Base-by-base conservation (phyloP, 257 asterid genomes). In the Nicotiana paniculata region DNA sequence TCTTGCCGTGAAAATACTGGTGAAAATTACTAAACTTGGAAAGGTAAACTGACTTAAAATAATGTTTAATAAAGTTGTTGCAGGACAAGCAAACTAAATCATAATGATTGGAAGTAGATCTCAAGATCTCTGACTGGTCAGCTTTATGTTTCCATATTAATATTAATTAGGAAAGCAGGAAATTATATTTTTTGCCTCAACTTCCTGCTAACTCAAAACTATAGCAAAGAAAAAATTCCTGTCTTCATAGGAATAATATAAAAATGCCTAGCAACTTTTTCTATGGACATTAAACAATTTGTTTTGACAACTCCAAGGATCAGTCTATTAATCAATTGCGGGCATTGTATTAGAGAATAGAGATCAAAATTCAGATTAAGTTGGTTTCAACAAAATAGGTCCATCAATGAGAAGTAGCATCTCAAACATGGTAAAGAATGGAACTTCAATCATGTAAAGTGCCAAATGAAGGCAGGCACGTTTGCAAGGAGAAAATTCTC, bases 401-500 rank as follows among this genome's bases (percentile, higher is more conserved):
- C 79, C 79, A 48, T 74, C 43, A 51, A 48, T 74, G 79, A 74
- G 62, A 74, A 7, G 61, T 24, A 16, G 53, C 76, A 67, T 17
- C 28, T 33, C 53, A 67, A 74, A 74, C 62, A 48, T 48, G 63
- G 61, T 74, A 74, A 74, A 74, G 59, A 74, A 74, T 74, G 43
- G 16, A 51, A 26, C 63, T 26, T 48, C 26, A 74, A 74, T 48
- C 26, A 48, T 4, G 26, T 74, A 24, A 74, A 43, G 35, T 21
- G 79, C 9, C 62, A 26, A 48, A 21, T 46, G 24, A 48, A 24
- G 62, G 39, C 62, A 48, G 39, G 7, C 79, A 74, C 24, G n/a
- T 24, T 48, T 32, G 53, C 81, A 48, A 75, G 80, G 80, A 79
- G 32, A 75, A 64, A 74, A 61, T 77, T 59, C 77, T 72, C 83